Evolutionary conservation across 768 basidiomycete species (phyloP).

Genomic region (Candolleomyces eurysporus): DNA sequence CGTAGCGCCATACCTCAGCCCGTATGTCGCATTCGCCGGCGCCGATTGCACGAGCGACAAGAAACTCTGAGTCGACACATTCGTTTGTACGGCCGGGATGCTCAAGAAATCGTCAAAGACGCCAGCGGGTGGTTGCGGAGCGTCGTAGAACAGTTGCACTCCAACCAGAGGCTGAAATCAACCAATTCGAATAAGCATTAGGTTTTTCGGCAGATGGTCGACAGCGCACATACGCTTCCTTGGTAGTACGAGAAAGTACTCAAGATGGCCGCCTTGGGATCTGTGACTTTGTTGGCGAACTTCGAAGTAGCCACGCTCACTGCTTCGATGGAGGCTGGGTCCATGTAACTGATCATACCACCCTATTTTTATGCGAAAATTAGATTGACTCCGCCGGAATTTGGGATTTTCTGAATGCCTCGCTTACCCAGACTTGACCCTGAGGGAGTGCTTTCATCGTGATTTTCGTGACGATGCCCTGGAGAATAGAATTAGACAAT

Average conservation of each 20-base stretch:
- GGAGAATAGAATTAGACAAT: not conserved
- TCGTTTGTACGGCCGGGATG: constrained; percentile 36
- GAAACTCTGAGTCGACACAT: constrained; percentile 40
- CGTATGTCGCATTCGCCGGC: constrained; percentile 33
- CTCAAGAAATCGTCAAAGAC: constrained; percentile 52
- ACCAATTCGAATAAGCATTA: not conserved
- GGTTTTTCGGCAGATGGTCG: not conserved
- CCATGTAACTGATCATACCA: constrained; percentile 40
- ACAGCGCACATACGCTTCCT: constrained; percentile 28
- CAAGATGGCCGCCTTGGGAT: constrained; percentile 53
- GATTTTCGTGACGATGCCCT: constrained; percentile 62
- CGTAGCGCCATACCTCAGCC: constrained; percentile 16
- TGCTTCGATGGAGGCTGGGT: constrained; percentile 17
- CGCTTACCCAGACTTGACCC: constrained; percentile 55
- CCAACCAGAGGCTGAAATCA: constrained; percentile 11
- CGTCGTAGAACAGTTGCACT: constrained; percentile 59
- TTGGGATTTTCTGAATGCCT: no score
- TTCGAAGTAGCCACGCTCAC: constrained; percentile 36
- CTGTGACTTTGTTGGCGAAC: constrained; percentile 40
- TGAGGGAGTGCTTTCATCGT: constrained; percentile 54
- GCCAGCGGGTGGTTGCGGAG: constrained; percentile 44
- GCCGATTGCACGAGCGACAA: constrained; percentile 36
- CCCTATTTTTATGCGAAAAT: constrained; percentile 33
- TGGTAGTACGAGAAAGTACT: constrained; percentile 40
- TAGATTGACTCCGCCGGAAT: no score